Percentiles rank a stretch among this genome's conserved stretches.
Evolutionary conservation across 2,329 filamentous ascomycete genomes (phyloP).

Genomic region (Neonectria sp.): DNA sequence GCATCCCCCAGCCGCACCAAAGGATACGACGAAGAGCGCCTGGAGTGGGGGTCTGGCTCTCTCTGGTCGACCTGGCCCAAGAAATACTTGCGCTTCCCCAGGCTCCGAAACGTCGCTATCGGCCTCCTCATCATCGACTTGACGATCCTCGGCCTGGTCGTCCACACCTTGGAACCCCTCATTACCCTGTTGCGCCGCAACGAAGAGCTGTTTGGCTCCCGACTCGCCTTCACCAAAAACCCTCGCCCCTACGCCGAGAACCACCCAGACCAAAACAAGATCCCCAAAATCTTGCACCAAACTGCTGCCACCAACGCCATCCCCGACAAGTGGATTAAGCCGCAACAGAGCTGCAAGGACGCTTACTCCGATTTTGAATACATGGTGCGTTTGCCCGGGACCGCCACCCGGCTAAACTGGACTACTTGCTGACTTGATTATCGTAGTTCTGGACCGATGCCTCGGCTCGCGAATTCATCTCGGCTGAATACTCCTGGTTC

Average conservation of each 20-base stretch:
- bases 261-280: slow-evolving; percentile 77
- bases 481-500: slow-evolving; percentile 80
- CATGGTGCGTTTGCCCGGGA: slow-evolving; percentile 65
- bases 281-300: slow-evolving; percentile 84
- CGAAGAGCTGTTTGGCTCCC: slow-evolving; percentile 46
- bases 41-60: not conserved
- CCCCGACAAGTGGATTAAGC: slow-evolving; percentile 74
- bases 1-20: not conserved
- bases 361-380: slow-evolving; percentile 82
- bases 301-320: slow-evolving; percentile 80
- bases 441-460: slow-evolving; percentile 80
- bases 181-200: slow-evolving; percentile 73
- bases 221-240: slow-evolving; percentile 31
- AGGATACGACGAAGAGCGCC: not conserved
- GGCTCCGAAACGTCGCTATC: not conserved
- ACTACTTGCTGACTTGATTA: slow-evolving; percentile 5
- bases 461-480: slow-evolving; percentile 77
- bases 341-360: slow-evolving; percentile 77
- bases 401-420: too few species aligned
- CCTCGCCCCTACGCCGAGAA: slow-evolving; percentile 59
- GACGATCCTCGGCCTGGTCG: not conserved
- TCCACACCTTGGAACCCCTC: slow-evolving; percentile 77
- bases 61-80: not conserved
- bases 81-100: not conserved
- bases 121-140: not conserved